Percentiles rank a stretch among this genome's conserved stretches.
These are phyloP conservation scores for Hamamelis virginiana DNA, from an alignment of 164 flowering plant species.

Conservation along the genomic window DNA sequence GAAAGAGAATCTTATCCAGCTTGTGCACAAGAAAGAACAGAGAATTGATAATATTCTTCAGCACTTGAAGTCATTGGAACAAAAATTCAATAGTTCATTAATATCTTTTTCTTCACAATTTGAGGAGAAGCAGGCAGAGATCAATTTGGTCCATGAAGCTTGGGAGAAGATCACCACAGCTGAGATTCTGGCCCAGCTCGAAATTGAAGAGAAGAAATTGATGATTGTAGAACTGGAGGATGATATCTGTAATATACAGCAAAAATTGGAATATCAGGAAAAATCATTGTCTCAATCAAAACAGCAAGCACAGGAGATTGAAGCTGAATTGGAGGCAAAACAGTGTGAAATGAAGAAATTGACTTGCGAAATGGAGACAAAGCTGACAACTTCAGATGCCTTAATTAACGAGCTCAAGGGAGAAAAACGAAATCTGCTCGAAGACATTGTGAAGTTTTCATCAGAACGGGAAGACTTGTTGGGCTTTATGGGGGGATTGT, in stretches of 20 bases:
- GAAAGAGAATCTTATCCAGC: constrained; percentile 32
- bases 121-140: constrained; percentile 36
- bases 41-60: constrained; percentile 38
- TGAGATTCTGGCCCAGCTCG: constrained; percentile 32
- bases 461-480: constrained; percentile 33
- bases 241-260: constrained; percentile 22
- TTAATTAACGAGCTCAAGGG: constrained; percentile 29
- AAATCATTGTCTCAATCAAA: constrained; percentile 13
- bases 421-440: constrained; percentile 24
- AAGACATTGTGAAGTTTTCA: constrained; percentile 20
- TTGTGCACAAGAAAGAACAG: constrained; percentile 34
- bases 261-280: constrained; percentile 31
- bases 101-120: constrained; percentile 31
- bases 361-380: constrained; percentile 19
- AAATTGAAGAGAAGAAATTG: constrained; percentile 45
- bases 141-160: constrained; percentile 31
- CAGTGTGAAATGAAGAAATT: constrained; percentile 26
- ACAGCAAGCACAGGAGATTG: constrained; percentile 22
- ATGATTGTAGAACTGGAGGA: constrained; percentile 44
- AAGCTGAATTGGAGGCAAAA: constrained; percentile 28
- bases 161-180: constrained; percentile 39
- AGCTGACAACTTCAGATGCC: constrained; percentile 22
- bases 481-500: constrained; percentile 19
- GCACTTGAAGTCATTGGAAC: constrained; percentile 35
- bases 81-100: constrained; percentile 33